These are phyloP conservation scores for Lasiodiplodia hormozganensis DNA, from an alignment of 2,329 filamentous ascomycete species.

Conservation along the genomic window DNA sequence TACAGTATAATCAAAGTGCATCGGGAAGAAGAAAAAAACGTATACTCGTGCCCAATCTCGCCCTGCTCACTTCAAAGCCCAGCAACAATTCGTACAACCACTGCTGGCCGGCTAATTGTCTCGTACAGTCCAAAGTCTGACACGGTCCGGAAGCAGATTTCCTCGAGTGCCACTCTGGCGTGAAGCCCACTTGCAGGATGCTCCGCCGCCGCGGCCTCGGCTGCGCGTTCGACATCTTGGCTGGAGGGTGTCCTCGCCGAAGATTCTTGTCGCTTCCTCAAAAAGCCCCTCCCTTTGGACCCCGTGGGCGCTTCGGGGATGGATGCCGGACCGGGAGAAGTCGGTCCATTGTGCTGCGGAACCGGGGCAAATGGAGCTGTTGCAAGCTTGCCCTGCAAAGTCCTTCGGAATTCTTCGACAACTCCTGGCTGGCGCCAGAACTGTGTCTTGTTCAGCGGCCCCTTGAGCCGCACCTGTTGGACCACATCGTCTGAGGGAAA, in stretches of 20 bases:
- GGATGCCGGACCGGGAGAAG: slow-evolving; percentile 18
- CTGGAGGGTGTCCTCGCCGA: slow-evolving; percentile 22
- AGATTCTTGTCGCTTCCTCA: slow-evolving; percentile 36
- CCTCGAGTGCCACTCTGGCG: slow-evolving; percentile 40
- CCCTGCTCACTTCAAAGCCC: background rate
- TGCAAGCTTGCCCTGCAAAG: slow-evolving; percentile 41
- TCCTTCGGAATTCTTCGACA: slow-evolving; percentile 48
- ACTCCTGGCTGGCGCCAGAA: slow-evolving; percentile 54
- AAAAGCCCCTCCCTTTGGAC: slow-evolving; percentile 33
- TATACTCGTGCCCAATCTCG: background rate
- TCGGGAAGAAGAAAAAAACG: background rate
- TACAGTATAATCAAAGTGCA: background rate
- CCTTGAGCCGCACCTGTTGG: slow-evolving; percentile 48
- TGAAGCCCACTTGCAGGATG: slow-evolving; percentile 31
- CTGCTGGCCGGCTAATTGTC: slow-evolving; percentile 35
- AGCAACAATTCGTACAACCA: slow-evolving; percentile 14
- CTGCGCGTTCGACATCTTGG: slow-evolving; percentile 36
- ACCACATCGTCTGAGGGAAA: slow-evolving; percentile 50
- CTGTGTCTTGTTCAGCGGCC: slow-evolving; percentile 49
- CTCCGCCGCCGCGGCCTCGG: slow-evolving; percentile 31
- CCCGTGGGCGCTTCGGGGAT: slow-evolving; percentile 20
- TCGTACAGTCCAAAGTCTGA: slow-evolving; percentile 46
- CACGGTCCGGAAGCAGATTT: slow-evolving; percentile 43
- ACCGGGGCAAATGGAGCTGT: slow-evolving; percentile 14
- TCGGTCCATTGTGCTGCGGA: background rate